Base-by-base conservation (phyloP, 164 flowering plant genomes). In the Brasenia schreberi region DNA sequence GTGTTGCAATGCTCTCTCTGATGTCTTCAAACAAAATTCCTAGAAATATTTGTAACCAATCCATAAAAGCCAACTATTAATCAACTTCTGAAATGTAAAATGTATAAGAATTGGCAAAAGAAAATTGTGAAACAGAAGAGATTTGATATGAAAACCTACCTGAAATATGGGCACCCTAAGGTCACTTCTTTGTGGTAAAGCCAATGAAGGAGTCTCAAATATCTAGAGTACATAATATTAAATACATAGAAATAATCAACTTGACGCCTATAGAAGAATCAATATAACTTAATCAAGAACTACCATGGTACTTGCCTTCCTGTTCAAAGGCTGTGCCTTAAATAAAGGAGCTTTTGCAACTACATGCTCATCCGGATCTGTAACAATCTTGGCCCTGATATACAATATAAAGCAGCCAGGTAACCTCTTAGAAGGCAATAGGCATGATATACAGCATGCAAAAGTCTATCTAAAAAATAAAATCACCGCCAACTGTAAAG, bases 311-410 rank as follows among this genome's bases (percentile, higher is more conserved):
- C 88, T 42, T 68, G 91, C 99, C 76, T 94, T 94, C 83, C 85
- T 75, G 77, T 89, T 89, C 77, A 94, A 77, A 70, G 95, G 96
- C 1, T 85, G 89, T 65, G 99, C 99, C 84, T 78, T 86, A 69
- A 94, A 94, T 68, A 72, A 76, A 42, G 69, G 70, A 44, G 73
- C 72, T 59, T 79, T 64, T 59, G 76, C 18, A 43, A 74, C 62
- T 56, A 39, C 45, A 7, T 70, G 66, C 56, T 81, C 88, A 67
- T 10, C 66, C 62, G 45, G 59, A 44, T 75, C 82, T 69, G 77
- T 64, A 64, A 16, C 61, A 65, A 53, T 74, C 75, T 77, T 86
- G 61, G 87, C 65, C 82, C 97, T 94, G 90, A 69, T 73, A 72
- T 18, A 63, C 16, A 9, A 14, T 9, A 49, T 49, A 49, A 9